Base-by-base conservation (phyloP, 495 filamentous ascomycete species). In the Aspergillus nidulans region DNA sequence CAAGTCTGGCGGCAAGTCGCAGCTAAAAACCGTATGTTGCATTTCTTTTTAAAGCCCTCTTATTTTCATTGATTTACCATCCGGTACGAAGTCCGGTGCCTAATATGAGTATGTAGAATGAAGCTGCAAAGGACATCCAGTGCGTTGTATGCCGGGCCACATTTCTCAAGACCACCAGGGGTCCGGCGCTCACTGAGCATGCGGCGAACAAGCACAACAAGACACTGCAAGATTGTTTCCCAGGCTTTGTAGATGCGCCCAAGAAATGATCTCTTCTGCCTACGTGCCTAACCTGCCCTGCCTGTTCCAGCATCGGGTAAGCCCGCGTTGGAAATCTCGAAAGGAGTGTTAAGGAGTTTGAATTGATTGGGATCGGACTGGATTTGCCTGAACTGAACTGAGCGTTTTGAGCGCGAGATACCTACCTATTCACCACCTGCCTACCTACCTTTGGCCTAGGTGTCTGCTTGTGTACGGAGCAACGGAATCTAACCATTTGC, bases 171-270 rank as follows among this genome's bases (percentile, higher is more conserved):
- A 60, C 57, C 3, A 50, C 53, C 13, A 41, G 53, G 3, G 53
- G 46, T 1, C 52, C 57, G 32, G 57, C 57, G 7, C 36, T 60
- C 32, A 60, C 57, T 4, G 57, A 55, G 34, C 57, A 60, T 42
- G 57, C 57, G 16, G 6, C 24, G 8, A 60, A 60, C 32, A 60
- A 60, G 57, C 57, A 60, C 21, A 60, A 36, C 52, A 60, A 60
- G 49, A 49, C 57, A 3, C 48, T 60, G 41, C 52, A 52, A 39
- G 57, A 60, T 15, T 60, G 57, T 24, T 60, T 60, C 42, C 57
- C 57, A 10, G 28, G 7, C 34, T 60, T 52, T 23, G 57, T 55
- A 20, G 52, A 60, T 19, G 19, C 20, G 32, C 9, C 47, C 32
- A 49, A 49, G 47, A 49, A 49, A 26, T 49, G 32, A 39, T 32